Evolutionary conservation across 1,284 basidiomycete species (phyloP).

Genomic region (Neotropicomus parvogracilis): DNA sequence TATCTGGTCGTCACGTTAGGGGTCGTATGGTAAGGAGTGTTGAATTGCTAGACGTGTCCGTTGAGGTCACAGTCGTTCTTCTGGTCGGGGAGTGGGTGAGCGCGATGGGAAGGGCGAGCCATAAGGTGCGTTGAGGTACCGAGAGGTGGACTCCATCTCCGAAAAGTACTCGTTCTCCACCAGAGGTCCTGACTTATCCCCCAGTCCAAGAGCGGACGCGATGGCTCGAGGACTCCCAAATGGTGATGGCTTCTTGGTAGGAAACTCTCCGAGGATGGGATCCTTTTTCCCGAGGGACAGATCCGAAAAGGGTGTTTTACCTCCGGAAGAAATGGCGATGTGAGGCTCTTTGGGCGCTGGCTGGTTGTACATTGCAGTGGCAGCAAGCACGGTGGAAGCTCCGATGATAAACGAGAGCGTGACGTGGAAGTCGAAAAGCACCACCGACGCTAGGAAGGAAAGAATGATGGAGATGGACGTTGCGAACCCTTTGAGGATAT

Average conservation of each 20-base stretch:
- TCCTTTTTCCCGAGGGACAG: slow-evolving; percentile 50
- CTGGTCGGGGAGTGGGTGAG: slow-evolving; percentile 49
- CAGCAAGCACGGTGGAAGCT: slow-evolving; percentile 76
- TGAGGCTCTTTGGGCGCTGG: slow-evolving; percentile 50
- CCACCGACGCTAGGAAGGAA: slow-evolving; percentile 89
- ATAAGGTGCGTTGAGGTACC: slow-evolving; percentile 62
- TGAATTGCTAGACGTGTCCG: slow-evolving; percentile 16
- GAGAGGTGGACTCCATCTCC: slow-evolving; percentile 49
- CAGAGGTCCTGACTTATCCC: slow-evolving; percentile 31
- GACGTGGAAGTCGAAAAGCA: slow-evolving; percentile 85
- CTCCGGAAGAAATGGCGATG: slow-evolving; percentile 35
- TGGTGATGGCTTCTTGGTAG: slow-evolving; percentile 44
- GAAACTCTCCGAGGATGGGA: slow-evolving; percentile 58
- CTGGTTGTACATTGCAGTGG: slow-evolving; percentile 87
- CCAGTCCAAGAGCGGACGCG: slow-evolving; percentile 45
- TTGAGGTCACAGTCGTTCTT: slow-evolving; percentile 31
- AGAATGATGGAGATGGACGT: slow-evolving; percentile 91
- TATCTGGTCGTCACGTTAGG: slow-evolving; percentile 35
- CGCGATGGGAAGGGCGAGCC: slow-evolving; percentile 63
- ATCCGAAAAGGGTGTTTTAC: slow-evolving; percentile 44
- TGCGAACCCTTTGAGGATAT: slow-evolving; percentile 93
- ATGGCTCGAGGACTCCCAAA: slow-evolving; percentile 49
- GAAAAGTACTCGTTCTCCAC: slow-evolving; percentile 40
- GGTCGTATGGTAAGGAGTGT: slow-evolving; percentile 32
- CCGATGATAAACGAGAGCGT: slow-evolving; percentile 86